Evolutionary conservation across 2,329 filamentous ascomycete species (phyloP), one percentile per base, ranked within the genome.

Genomic region (Podosphaera fusca): DNA sequence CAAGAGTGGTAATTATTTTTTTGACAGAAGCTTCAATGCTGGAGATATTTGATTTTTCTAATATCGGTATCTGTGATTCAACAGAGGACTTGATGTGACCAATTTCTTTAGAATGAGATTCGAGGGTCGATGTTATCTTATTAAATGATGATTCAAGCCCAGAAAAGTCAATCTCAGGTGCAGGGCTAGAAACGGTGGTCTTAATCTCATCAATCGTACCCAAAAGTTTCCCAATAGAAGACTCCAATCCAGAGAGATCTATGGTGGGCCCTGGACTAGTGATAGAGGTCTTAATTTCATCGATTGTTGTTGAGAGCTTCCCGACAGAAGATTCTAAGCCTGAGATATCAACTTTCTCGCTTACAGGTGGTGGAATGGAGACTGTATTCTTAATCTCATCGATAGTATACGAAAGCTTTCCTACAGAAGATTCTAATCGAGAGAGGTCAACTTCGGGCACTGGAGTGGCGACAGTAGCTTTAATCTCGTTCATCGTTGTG

Each of bases 401-500:
- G 33, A 51, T 30, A 2, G 50, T 36, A 12, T 46, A n/a, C 21
- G 55, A 33, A 34, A 56, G 55, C 35, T 56, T 40, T 8, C 30
- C 31, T 7, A 45, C 55, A 9, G 31, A 33, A 10, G 57, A 42
- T 42, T 58, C 57, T 1, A 60, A n/a, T 36, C 49, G 36, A 6
- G 59, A 52, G 2, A 59, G 49, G 45, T 60, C 58, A 12, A 54
- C 55, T 31, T 52, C 34, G 31, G 57, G 51, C 31, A 45, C 33
- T 10, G 57, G 49, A 14, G 35, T 29, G 14, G 59, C 52, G 31
- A 60, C 56, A 40, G 57, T 57, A 30, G 59, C 45, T 40, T 63
- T 61, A 55, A 65, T 63, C 12, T 63, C 63, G 10, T 62, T 57
- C 10, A 62, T 40, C 1, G 58, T 59, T 12, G 56, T 40, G 10